Base-by-base conservation (phyloP, 148 eudicot species). In the Cornus kousa region DNA sequence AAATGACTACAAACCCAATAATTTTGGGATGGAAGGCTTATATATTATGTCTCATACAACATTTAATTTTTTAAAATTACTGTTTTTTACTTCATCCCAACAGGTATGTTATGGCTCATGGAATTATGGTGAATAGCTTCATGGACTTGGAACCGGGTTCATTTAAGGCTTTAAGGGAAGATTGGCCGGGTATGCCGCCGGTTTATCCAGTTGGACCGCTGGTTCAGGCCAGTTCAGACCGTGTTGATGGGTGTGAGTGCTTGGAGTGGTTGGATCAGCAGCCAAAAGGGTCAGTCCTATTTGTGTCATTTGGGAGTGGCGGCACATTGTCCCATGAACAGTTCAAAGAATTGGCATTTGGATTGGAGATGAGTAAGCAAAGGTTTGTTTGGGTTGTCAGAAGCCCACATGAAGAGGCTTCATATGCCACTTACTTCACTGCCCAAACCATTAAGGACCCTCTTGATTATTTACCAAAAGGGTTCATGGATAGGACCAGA, bases 151-250 rank as follows among this genome's bases (percentile, higher is more conserved):
- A 67, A 67, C 69, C 35, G 69, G 69, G 69, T 67, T 12, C 69
- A 28, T 67, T 67, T 3, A 67, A 53, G 59, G 69, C 69, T 7
- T 67, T 24, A 37, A 22, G 28, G 28, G 69, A 24, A 67, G 31
- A 24, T 10, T 22, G 69, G 69, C 14, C 33, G 10, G 69, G 69
- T 67, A 11, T 22, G 7, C 32, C 69, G 8, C 32, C 32, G 69
- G 33, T 67, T 8, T 67, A 67, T 35, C 69, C 69, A 16, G 33
- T 67, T 67, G 69, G 69, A 67, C 69, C 69, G 69, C 69, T 22
- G 33, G 23, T 67, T 22, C 69, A 24, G 14, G 28, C 69, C 69
- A 14, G 33, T 24, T 67, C 69, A 67, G 8, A 13, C n/a, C 6
- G 9, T 0, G 69, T 0, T 67, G 69, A 67, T 23, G 14, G 14